Percentiles rank a stretch among this genome's conserved stretches.
phyloP scores from a whole-genome alignment of 1,284 basidiomycete genomes.

The Athelia sp. region DNA sequence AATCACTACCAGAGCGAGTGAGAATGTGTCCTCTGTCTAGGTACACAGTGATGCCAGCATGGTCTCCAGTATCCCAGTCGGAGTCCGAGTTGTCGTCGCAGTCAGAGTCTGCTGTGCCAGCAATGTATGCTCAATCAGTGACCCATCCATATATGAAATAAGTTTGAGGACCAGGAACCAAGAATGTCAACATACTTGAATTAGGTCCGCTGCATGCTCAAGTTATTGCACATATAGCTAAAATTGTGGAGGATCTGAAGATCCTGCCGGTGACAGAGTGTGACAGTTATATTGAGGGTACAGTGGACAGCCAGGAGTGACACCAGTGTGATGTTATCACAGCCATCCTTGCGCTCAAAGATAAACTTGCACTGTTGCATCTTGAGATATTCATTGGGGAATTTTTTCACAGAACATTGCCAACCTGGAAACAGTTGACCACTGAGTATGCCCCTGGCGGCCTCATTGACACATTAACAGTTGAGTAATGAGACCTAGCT shows the following conservation, averaged over 20 bases:
- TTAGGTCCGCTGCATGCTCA: slow-evolving; percentile 10
- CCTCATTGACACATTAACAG: neutral
- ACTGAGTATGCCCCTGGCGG: slow-evolving; percentile 3
- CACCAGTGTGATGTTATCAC: slow-evolving; percentile 5
- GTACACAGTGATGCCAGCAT: no score
- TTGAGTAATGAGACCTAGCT: neutral
- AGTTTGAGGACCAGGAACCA: slow-evolving; percentile 5
- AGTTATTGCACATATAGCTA: slow-evolving; percentile 5
- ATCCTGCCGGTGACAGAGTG: neutral
- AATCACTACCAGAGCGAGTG: no score
- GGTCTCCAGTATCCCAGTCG: no score
- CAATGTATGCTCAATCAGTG: slow-evolving; percentile 20
- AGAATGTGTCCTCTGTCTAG: no score
- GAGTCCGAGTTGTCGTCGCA: no score
- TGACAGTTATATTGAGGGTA: neutral
- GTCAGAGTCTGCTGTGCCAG: slow-evolving; percentile 28
- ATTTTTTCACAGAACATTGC: slow-evolving; percentile 5
- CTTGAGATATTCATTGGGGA: slow-evolving; percentile 4
- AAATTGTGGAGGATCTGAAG: slow-evolving; percentile 4
- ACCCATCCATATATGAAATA: slow-evolving; percentile 12
- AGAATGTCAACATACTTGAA: slow-evolving; percentile 8
- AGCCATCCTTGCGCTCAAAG: slow-evolving; percentile 1
- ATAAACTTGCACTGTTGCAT: slow-evolving; percentile 4
- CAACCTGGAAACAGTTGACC: slow-evolving; percentile 5
- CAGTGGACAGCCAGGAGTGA: slow-evolving; percentile 3